Base-by-base conservation (phyloP, 176 grass and related monocot genomes). In the Saccharum officinarum region DNA sequence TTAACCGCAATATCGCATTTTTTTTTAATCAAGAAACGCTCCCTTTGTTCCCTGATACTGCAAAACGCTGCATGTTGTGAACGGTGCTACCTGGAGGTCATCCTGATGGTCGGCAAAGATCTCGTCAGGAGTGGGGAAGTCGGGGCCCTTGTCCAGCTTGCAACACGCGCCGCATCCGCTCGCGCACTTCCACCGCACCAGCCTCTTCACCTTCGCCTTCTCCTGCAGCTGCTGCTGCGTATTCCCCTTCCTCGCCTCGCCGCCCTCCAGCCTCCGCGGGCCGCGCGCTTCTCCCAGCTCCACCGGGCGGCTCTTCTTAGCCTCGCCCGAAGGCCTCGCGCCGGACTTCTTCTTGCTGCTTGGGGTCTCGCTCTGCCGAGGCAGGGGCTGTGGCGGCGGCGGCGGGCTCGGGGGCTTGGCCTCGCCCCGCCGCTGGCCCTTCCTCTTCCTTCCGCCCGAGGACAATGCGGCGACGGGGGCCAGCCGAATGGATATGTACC, bases 161-260 rank as follows among this genome's bases (percentile, higher is more conserved):
- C 94, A 93, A 77, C 94, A 93, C 42, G 94, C 89, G 60, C 94
- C 94, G 71, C 94, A 96, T n/a, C 94, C 94, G 67, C 46, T 83
- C 37, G 86, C 94, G 73, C 94, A 91, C 63, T 91, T 87, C 94
- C 94, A 96, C 73, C 54, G 50, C 18, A 82, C 66, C 67, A 78
- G 46, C 66, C 72, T 72, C 67, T 85, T 88, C 66, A 34, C 14
- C 59, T 85, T 88, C 67, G 65, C 14, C 72, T 92, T 88, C 72
- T 70, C 64, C 80, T 10, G 62, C 73, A 6, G 46, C 81, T 55
- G 69, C 37, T 18, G 77, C 23, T 45, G 70, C 41, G 13, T 16
- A 8, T 14, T 25, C 40, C 4, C 57, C 33, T 71, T 85, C 50
- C 71, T 75, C 31, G 54, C 10, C 64, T 77, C 83, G 47, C 45